Percentiles rank a stretch among this genome's conserved stretches.
Evolutionary conservation across 2,329 filamentous ascomycete species (phyloP).

Genomic region (Lachnellula suecica): DNA sequence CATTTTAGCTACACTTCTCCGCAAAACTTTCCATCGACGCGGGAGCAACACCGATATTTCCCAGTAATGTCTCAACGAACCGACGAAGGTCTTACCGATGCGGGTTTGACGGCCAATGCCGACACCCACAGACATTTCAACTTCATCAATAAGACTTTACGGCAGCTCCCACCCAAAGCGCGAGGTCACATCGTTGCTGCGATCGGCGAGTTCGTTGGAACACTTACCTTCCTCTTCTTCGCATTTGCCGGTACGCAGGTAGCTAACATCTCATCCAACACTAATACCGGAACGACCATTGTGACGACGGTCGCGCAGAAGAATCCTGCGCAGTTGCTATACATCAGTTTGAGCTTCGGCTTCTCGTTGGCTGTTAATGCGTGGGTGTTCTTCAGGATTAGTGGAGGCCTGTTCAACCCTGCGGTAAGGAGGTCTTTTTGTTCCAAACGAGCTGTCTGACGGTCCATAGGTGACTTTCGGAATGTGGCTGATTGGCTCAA

Average conservation of each 20-base stretch:
- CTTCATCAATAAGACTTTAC: not conserved
- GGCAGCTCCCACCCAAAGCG: constrained; percentile 10
- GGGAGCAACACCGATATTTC: no score
- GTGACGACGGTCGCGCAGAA: constrained; percentile 12
- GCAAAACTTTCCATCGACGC: no score
- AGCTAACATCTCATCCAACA: constrained; percentile 29
- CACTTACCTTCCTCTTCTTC: constrained; percentile 38
- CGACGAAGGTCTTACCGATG: no score
- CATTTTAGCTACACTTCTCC: no score
- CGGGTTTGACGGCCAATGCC: no score
- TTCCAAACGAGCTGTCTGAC: not conserved
- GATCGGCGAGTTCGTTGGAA: constrained; percentile 51
- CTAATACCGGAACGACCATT: constrained; percentile 29
- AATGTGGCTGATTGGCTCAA: constrained; percentile 37
- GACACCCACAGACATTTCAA: no score
- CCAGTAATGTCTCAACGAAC: no score
- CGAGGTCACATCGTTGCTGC: constrained; percentile 46
- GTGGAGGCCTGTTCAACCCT: constrained; percentile 51
- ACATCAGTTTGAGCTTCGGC: constrained; percentile 27
- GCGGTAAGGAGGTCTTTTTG: constrained; percentile 33
- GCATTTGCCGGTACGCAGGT: constrained; percentile 29
- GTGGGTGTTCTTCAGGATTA: constrained; percentile 53
- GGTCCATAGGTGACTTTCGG: constrained; percentile 35
- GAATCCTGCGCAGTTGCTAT: constrained; percentile 26
- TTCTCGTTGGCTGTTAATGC: constrained; percentile 45